Percentiles rank a stretch among this genome's conserved stretches.
Evolutionary conservation across 371 early-diverging fungal genomes (phyloP).

Genomic region (Fennellomyces sp.): DNA sequence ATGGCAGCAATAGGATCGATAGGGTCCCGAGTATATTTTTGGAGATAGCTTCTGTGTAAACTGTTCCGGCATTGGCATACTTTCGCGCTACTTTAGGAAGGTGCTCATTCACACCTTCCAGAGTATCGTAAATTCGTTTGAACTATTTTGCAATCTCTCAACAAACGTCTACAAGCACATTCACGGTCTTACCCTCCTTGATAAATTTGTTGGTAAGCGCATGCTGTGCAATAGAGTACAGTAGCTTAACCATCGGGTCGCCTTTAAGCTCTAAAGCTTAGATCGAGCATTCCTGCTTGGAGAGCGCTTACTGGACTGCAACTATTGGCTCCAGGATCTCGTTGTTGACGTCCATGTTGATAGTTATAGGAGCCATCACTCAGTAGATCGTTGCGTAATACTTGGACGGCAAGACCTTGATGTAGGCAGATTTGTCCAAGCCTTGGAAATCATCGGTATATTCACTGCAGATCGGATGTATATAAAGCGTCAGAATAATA

Average conservation of each 20-base stretch:
- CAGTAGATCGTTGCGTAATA: not conserved
- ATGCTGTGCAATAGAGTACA: not conserved
- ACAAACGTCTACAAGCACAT: not conserved
- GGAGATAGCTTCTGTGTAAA: not conserved
- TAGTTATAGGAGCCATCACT: not conserved
- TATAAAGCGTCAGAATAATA: not conserved
- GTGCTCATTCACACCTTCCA: not conserved
- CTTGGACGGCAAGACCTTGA: not conserved
- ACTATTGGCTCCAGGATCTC: not conserved
- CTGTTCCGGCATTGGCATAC: not conserved
- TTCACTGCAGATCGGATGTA: not conserved
- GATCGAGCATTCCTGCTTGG: not conserved
- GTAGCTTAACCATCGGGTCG: not conserved
- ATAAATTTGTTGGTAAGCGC: not conserved
- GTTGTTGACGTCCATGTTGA: not conserved
- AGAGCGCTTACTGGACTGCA: not conserved
- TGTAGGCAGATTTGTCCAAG: not conserved
- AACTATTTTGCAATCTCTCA: not conserved
- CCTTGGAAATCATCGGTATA: not conserved
- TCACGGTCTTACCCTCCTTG: not conserved
- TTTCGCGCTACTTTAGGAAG: not conserved
- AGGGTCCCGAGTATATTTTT: not conserved
- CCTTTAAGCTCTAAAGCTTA: not conserved
- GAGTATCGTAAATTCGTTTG: not conserved
- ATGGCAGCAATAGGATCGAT: not conserved